Evolutionary conservation across 352 stramenopile species (phyloP), one percentile per base, ranked within the genome.

Genomic region (Pseudoperonospora humuli): DNA sequence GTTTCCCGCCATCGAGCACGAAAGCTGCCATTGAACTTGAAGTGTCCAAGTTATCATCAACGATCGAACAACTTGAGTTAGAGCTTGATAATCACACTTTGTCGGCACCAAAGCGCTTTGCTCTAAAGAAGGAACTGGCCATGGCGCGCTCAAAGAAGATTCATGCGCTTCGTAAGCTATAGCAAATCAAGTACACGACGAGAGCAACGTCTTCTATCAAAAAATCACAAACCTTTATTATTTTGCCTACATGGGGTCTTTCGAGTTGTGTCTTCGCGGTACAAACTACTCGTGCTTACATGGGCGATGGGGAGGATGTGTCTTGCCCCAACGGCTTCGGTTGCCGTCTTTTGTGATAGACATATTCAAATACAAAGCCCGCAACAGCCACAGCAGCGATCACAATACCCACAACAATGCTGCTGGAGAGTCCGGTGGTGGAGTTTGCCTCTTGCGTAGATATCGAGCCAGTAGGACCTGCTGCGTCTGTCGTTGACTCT

Each of bases 91-190:
- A 62, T 34, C 67, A 67, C 15, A 45, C 69, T 6, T 46, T 93
- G 5, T 89, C 76, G 9, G 76, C 55, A 2, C 50, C 76, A 2
- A 93, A 91, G 44, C 76, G 70, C 15, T 91, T 85, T 29, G 77
- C 78, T 23, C 39, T 93, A 24, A 90, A 88, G 60, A 93, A 91
- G 50, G 70, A 91, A 31, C 46, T 93, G 11, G 78, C 78, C 7
- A 65, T 85, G 46, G 38, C 70, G 23, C 78, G 78, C 21, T 84
- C 78, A 3, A 61, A 73, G 32, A 71, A 70, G 48, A 83, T 91
- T 49, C 80, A 74, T 10, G 57, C 68, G 23, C 48, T n/a, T 19
- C 61, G 76, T 39, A 58, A 59, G 18, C 41, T 62, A 8, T 45
- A 65, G 3, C 54, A 27, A 60, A 47, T 10, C 7, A 26, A 29